Base-by-base conservation (phyloP, 2,329 filamentous ascomycete genomes). In the Fusarium lyarnte region DNA sequence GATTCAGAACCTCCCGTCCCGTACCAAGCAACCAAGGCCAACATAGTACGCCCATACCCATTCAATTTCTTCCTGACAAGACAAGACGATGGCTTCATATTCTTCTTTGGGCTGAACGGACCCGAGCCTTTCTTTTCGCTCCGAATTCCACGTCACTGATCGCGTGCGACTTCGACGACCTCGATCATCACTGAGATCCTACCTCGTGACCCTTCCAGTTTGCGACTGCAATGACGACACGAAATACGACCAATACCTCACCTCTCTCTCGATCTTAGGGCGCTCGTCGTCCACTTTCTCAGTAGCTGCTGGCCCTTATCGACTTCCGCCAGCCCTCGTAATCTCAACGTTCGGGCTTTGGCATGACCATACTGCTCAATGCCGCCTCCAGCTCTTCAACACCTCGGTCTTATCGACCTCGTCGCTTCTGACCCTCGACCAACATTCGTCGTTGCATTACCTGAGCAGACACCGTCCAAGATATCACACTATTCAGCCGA, bases 351-450 rank as follows among this genome's bases (percentile, higher is more conserved):
- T 33, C 33, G 27, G 58, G 47, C 38, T 31, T 38, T 35, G 43
- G 38, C 58, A 69, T 46, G 52, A 61, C 51, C 25, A 52, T 41
- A 49, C 54, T 60, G 45, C 33, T 64, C 76, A 67, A 76, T 74
- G 67, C 77, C 76, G 76, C 66, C 57, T 62, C 59, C 70, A 54
- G 72, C 75, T 59, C 72, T 79, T 49, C 72, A 72, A 36, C 68
- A 75, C 57, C 70, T 82, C 65, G 80, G 79, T 75, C 78, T 84
- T 57, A 73, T 82, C 64, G 82, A 84, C 72, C 79, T 85, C 17
- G 79, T 85, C 70, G 78, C 81, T 66, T 80, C 78, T 67, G 84
- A 85, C 65, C 81, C 82, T 35, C 79, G 84, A 59, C 82, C 84
- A 58, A 81, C 81, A 46, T 85, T 85, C 47, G 77, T 85, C 61